A percentile compares a stretch with the other conserved stretches of the same genome.
Conservation (phyloP, 305 asterid species). For the Lippia alba region DNA sequence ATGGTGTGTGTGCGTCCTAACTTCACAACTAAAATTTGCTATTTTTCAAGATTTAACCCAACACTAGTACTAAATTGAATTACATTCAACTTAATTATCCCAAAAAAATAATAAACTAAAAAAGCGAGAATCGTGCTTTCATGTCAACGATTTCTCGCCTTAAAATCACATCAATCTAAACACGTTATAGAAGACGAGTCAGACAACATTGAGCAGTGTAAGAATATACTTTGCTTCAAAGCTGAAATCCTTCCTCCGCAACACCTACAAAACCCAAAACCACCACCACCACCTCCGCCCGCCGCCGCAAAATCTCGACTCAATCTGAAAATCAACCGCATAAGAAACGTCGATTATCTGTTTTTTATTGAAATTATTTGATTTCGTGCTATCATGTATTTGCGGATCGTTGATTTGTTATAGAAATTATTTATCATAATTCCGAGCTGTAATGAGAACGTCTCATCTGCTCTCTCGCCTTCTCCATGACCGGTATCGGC, state of each 20-base stretch:
- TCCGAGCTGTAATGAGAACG: conserved; percentile 46
- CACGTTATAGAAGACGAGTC: not conserved
- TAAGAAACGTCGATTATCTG: not conserved
- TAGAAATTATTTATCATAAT: not conserved
- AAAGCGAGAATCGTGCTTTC: not conserved
- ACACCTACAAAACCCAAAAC: conserved; percentile 20
- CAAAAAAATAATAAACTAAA: no score
- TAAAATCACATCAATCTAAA: no score
- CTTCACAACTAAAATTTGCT: no score
- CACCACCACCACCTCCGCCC: conserved; percentile 30
- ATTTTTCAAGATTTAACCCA: no score
- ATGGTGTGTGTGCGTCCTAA: no score
- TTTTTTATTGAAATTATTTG: not conserved
- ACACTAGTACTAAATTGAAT: no score
- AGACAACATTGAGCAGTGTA: conserved; percentile 12
- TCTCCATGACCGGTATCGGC: conserved; percentile 37
- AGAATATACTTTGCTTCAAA: conserved; percentile 34
- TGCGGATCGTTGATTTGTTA: conserved; percentile 21
- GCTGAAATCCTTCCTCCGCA: conserved; percentile 12
- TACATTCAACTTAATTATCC: no score
- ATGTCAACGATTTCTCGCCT: not conserved
- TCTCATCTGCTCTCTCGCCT: conserved; percentile 48
- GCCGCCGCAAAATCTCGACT: conserved; percentile 25
- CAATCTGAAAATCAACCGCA: not conserved
- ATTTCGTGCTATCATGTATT: conserved; percentile 14